phyloP scores from a whole-genome alignment of 2,329 filamentous ascomycete species.

The Drechslerella dactyloides region DNA sequence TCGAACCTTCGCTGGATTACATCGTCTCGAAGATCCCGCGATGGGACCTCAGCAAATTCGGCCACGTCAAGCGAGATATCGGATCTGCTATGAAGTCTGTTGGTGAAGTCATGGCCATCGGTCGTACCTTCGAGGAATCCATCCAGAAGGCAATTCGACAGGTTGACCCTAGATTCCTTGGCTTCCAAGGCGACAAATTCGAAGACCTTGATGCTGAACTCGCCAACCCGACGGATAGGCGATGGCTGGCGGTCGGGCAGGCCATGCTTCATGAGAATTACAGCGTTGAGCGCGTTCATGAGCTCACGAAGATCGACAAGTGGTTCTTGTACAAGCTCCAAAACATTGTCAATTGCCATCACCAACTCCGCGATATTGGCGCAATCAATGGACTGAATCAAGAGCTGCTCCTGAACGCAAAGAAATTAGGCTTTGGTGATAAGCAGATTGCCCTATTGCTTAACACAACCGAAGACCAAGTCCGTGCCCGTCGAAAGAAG shows the following conservation, averaged over 20 bases:
- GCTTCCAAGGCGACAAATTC: slow-evolving; percentile 94
- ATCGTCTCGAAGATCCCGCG: slow-evolving; percentile 98
- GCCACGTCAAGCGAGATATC: slow-evolving; percentile 96
- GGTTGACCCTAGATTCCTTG: slow-evolving; percentile 88
- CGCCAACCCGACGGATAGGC: slow-evolving; percentile 89
- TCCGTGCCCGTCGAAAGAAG: slow-evolving; percentile 80
- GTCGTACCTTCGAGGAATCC: slow-evolving; percentile 96
- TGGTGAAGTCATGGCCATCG: slow-evolving; percentile 99
- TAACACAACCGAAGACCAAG: slow-evolving; percentile 84
- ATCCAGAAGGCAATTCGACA: slow-evolving; percentile 99
- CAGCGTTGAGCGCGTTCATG: slow-evolving; percentile 86
- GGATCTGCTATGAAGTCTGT: slow-evolving; percentile 99
- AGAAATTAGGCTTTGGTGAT: slow-evolving; percentile 98
- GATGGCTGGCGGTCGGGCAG: slow-evolving; percentile 96
- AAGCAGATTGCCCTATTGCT: slow-evolving; percentile 89
- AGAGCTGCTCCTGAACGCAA: slow-evolving; percentile 85
- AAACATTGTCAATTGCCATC: slow-evolving; percentile 91
- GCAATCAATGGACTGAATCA: slow-evolving; percentile 83
- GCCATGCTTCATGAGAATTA: slow-evolving; percentile 98
- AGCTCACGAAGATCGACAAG: slow-evolving; percentile 97
- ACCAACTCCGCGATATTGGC: slow-evolving; percentile 82
- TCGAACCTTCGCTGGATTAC: slow-evolving; percentile 96
- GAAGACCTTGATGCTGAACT: slow-evolving; percentile 89
- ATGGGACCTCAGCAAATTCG: slow-evolving; percentile 98
- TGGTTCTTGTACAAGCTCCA: slow-evolving; percentile 99